phyloP scores from a whole-genome alignment of 129 eudicot species.

The Kitagawia praeruptora region DNA sequence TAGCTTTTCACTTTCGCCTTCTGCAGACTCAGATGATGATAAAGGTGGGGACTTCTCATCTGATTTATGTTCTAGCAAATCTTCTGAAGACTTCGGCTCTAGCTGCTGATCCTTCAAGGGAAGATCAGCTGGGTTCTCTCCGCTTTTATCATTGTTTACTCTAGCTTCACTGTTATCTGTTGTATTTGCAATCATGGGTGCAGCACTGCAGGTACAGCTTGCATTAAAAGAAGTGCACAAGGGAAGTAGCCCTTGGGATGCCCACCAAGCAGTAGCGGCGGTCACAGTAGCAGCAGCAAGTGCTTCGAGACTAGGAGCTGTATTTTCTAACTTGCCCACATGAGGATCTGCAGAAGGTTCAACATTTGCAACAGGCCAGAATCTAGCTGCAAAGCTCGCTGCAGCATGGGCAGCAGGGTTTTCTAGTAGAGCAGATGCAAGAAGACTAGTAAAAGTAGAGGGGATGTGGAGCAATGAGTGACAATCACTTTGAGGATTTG shows the following conservation, averaged over 20 bases:
- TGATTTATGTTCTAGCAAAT: constrained; percentile 29
- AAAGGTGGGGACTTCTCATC: constrained; percentile 31
- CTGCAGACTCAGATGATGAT: constrained; percentile 60
- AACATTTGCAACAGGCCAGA: constrained; percentile 48
- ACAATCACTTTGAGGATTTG: constrained; percentile 41
- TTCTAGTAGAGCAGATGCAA: constrained; percentile 69
- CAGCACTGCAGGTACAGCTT: constrained; percentile 34
- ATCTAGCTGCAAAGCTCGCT: constrained; percentile 73
- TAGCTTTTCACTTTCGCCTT: constrained; percentile 28
- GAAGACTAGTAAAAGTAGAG: constrained; percentile 61
- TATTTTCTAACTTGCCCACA: constrained; percentile 18
- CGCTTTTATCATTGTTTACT: constrained; percentile 19
- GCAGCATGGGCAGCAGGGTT: constrained; percentile 97
- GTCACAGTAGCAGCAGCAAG: constrained; percentile 95
- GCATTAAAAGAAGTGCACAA: constrained; percentile 49
- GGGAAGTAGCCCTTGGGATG: constrained; percentile 81
- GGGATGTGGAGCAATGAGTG: constrained; percentile 50
- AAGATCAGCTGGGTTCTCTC: constrained; percentile 35
- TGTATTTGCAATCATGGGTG: constrained; percentile 22
- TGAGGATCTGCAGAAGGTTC: constrained; percentile 44
- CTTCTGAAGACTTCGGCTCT: constrained; percentile 40
- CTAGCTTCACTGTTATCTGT: constrained; percentile 22
- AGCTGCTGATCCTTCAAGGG: constrained; percentile 31
- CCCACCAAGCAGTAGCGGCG: constrained; percentile 99
- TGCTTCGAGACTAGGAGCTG: constrained; percentile 69